Evolutionary conservation across 441 rosid genomes (phyloP).

Genomic region (Arabidopsis lyrata): DNA sequence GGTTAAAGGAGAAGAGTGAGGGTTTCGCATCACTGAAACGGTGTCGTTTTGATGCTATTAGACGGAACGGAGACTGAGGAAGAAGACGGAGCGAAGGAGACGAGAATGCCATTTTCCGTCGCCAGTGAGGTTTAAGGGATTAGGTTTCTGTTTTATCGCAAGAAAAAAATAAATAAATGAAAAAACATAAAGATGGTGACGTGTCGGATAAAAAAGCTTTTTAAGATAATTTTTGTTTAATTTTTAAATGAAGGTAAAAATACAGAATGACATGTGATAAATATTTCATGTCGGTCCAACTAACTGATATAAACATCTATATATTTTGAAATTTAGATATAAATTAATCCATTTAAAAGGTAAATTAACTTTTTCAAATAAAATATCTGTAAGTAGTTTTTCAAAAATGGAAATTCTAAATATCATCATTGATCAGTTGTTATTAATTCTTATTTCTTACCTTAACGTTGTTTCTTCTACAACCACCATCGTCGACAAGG

Average conservation of each 20-base stretch:
- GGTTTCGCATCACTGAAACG: slow-evolving; percentile 35
- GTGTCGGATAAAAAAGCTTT: not conserved
- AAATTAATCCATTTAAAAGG: not conserved
- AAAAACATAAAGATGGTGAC: not conserved
- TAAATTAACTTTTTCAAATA: not conserved
- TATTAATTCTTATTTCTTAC: too few relatives aligned
- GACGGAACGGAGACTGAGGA: slow-evolving; percentile 40
- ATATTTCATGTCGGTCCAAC: slow-evolving; percentile 28
- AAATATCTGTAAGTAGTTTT: too few relatives aligned
- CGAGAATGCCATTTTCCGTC: slow-evolving; percentile 49
- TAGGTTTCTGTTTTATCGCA: slow-evolving; percentile 38
- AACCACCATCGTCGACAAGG: slow-evolving; percentile 2
- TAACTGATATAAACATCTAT: not conserved
- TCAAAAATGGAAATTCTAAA: too few relatives aligned
- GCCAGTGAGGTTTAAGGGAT: slow-evolving; percentile 60
- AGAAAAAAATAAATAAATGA: not conserved
- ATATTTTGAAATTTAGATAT: too few relatives aligned
- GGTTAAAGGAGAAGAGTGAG: slow-evolving; percentile 28
- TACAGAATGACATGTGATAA: not conserved
- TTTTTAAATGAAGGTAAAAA: too few relatives aligned
- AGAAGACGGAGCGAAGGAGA: slow-evolving; percentile 55
- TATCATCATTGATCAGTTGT: too few relatives aligned
- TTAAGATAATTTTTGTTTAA: too few relatives aligned
- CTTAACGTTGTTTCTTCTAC: slow-evolving; percentile 20
- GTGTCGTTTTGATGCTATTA: slow-evolving; percentile 35